Percentiles rank a stretch among this genome's conserved stretches.
These are phyloP conservation scores for Kockiozyma suomiensis DNA, from an alignment of 805 yeast species.

Conservation along the genomic window DNA sequence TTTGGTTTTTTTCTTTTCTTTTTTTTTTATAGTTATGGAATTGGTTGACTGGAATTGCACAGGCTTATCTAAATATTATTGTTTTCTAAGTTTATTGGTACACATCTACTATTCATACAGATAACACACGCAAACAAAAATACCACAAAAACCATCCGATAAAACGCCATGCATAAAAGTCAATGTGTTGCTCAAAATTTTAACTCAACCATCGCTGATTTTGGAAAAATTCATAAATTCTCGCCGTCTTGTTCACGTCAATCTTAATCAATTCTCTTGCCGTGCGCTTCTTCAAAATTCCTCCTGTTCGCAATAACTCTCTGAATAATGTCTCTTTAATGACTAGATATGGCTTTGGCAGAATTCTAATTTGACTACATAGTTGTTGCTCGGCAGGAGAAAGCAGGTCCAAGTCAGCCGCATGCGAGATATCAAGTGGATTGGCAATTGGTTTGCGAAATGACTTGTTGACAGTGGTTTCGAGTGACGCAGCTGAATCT, in stretches of 20 bases:
- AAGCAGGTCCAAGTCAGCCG: conserved; percentile 79
- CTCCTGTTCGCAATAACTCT: conserved; percentile 83
- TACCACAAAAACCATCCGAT: no score
- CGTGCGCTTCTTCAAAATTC: conserved; percentile 75
- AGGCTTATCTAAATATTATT: not conserved
- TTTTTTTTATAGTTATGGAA: conserved; percentile 6
- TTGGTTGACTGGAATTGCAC: not conserved
- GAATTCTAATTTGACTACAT: conserved; percentile 78
- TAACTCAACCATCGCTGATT: conserved; percentile 80
- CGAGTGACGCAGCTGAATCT: conserved; percentile 25
- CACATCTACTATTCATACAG: not conserved
- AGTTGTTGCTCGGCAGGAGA: conserved; percentile 86
- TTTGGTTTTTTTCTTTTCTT: not conserved
- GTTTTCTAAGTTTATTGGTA: not conserved
- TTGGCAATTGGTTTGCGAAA: conserved; percentile 41
- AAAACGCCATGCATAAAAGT: no score
- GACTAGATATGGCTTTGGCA: conserved; percentile 93
- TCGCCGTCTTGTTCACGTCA: conserved; percentile 82
- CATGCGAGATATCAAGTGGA: conserved; percentile 52
- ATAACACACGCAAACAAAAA: not conserved
- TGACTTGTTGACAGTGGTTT: conserved; percentile 15
- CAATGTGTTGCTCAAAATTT: not conserved
- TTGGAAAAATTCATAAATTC: conserved; percentile 89
- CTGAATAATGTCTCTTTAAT: conserved; percentile 87
- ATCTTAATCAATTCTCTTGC: conserved; percentile 83